These are phyloP conservation scores for Vitis rupestris DNA, from an alignment of 164 flowering plant species.

Conservation along the genomic window DNA sequence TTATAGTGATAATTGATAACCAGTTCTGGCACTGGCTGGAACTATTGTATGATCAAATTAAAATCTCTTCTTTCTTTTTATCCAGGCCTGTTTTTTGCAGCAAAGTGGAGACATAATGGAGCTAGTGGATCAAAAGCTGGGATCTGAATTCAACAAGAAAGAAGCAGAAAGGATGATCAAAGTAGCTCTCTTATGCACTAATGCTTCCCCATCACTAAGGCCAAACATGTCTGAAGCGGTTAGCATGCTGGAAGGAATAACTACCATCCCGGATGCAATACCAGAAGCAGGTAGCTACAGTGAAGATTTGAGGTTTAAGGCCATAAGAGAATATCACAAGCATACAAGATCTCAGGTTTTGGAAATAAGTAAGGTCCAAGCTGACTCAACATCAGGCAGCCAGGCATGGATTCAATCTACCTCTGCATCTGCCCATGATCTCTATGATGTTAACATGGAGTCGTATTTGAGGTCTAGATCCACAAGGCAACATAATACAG, in stretches of 20 bases:
- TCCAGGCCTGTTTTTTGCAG: constrained; percentile 11
- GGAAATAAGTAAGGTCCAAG: constrained; percentile 1
- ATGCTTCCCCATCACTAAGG: constrained; percentile 7
- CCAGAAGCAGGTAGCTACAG: not conserved
- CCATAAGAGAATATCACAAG: constrained; percentile 13
- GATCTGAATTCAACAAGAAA: constrained; percentile 16
- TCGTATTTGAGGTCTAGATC: not conserved
- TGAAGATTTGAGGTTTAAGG: constrained; percentile 12
- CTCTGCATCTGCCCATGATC: constrained; percentile 7
- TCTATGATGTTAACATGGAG: not conserved
- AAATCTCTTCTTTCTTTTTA: not conserved
- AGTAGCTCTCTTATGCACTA: not conserved
- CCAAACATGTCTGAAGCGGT: constrained; percentile 14
- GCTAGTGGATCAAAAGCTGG: constrained; percentile 14
- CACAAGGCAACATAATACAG: not conserved
- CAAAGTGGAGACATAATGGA: not conserved
- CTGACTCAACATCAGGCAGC: not conserved
- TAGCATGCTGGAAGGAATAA: constrained; percentile 8
- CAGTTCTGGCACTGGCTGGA: too few relatives aligned
- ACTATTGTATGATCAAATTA: not conserved
- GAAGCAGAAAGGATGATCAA: constrained; percentile 13
- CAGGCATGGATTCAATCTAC: not conserved
- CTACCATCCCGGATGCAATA: not conserved
- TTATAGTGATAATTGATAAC: too few relatives aligned
- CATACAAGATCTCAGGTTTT: not conserved